These are phyloP conservation scores for Mycena floridula DNA, from an alignment of 768 basidiomycete species.

Conservation along the genomic window DNA sequence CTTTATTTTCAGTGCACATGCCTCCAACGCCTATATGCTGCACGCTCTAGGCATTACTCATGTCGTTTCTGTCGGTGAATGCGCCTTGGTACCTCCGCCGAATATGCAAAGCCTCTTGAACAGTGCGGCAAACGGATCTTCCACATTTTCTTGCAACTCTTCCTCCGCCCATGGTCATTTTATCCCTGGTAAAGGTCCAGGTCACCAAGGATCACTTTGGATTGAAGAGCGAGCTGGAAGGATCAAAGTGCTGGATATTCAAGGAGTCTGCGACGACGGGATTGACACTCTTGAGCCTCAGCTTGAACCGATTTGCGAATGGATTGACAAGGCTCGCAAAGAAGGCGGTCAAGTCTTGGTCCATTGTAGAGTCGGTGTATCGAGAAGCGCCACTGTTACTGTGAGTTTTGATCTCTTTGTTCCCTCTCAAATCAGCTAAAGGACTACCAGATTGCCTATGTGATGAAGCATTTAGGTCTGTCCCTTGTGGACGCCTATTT, in stretches of 20 bases:
- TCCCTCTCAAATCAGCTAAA: background rate
- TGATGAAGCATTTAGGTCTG: slow-evolving; percentile 86
- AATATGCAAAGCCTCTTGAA: slow-evolving; percentile 1
- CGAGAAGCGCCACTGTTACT: slow-evolving; percentile 87
- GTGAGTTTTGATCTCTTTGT: slow-evolving; percentile 33
- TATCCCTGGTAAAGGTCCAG: slow-evolving; percentile 37
- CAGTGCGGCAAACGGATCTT: background rate
- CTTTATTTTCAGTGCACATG: slow-evolving; percentile 66
- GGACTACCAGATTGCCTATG: slow-evolving; percentile 74
- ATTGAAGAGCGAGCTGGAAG: slow-evolving; percentile 83
- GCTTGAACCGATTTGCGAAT: slow-evolving; percentile 82
- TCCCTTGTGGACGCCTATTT: slow-evolving; percentile 92
- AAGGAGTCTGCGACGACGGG: slow-evolving; percentile 92
- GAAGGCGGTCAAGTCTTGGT: slow-evolving; percentile 89
- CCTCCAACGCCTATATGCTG: slow-evolving; percentile 92
- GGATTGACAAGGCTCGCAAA: slow-evolving; percentile 83
- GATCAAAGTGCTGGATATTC: slow-evolving; percentile 87
- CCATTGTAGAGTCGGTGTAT: slow-evolving; percentile 99
- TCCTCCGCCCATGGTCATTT: slow-evolving; percentile 27
- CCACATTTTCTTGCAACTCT: background rate
- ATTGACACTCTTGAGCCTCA: slow-evolving; percentile 92
- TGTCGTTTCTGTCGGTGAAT: slow-evolving; percentile 95
- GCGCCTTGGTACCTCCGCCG: slow-evolving; percentile 78
- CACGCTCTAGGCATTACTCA: slow-evolving; percentile 94
- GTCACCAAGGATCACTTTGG: slow-evolving; percentile 72